Evolutionary conservation across 139 green algal genomes (phyloP), one percentile per base, ranked within the genome.

Genomic region (Tetradesmus obliquus): DNA sequence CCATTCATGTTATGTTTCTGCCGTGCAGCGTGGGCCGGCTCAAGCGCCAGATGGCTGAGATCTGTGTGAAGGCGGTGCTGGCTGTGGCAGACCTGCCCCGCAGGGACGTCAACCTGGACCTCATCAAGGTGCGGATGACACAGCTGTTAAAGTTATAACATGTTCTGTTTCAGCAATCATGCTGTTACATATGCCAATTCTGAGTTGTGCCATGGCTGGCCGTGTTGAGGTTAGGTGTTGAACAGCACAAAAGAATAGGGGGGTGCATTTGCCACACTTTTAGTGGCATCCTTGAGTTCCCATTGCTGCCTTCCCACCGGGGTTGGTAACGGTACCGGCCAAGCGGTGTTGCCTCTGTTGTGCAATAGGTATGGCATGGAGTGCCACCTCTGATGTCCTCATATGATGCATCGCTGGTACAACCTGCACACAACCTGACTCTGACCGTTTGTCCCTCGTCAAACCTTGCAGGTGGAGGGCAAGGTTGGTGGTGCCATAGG

Each of bases 21-120:
- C 53, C 2, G 3, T 93, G 86, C 96, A 99, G 97, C 87, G 98
- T 99, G 60, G 98, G 98, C 12, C 96, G 98, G 1, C 95, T 97
- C 91, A 99, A 99, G 95, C 95, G 97, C 0, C 92, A 97, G 71
- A 97, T 99, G 95, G 98, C 98, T 2, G 97, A 99, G 95, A 99
- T 99, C 80, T 99, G 98, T 91, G 98, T 99, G 3, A 95, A 98
- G 87, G 98, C 98, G 3, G 98, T 99, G 89, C 92, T 99, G 89
- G 96, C 96, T 8, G 98, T 99, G 10, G 98, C 98, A 1, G 98
- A 99, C 95, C 93, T 99, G 86, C 95, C 98, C 87, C 93, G 98
- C 5, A 92, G 92, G 32, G 98, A 99, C 88, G 98, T 99, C 55
- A 99, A 99, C 93, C 95, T 99, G 24, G 98, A 99, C 86, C 97